phyloP scores from a whole-genome alignment of 805 yeast genomes.

The Candida krabiensis region DNA sequence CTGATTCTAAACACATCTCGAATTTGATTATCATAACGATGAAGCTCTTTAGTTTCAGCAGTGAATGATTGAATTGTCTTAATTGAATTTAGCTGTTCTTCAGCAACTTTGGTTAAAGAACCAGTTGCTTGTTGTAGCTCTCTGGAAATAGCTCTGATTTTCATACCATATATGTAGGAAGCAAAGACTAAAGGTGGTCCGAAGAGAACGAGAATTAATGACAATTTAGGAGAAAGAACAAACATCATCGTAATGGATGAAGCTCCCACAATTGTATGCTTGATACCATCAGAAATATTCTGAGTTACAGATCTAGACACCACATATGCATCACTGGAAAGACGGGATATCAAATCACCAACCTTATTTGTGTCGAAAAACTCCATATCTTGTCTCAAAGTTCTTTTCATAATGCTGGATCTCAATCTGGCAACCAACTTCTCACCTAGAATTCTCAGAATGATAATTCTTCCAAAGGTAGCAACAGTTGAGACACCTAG shows the following conservation, averaged over 20 bases:
- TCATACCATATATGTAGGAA: slow-evolving; percentile 80
- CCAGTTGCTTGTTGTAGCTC: slow-evolving; percentile 85
- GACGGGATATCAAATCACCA: slow-evolving; percentile 87
- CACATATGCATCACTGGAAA: slow-evolving; percentile 86
- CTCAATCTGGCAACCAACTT: slow-evolving; percentile 82
- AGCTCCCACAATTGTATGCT: slow-evolving; percentile 76
- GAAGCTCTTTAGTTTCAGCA: slow-evolving; percentile 78
- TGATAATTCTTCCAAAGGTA: slow-evolving; percentile 74
- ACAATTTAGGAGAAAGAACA: slow-evolving; percentile 74
- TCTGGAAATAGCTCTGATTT: slow-evolving; percentile 73
- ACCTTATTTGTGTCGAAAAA: slow-evolving; percentile 88
- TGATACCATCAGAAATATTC: slow-evolving; percentile 86
- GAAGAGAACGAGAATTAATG: slow-evolving; percentile 72
- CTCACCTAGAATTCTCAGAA: slow-evolving; percentile 81
- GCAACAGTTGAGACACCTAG: slow-evolving; percentile 75
- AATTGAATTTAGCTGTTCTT: slow-evolving; percentile 84
- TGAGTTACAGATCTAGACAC: slow-evolving; percentile 85
- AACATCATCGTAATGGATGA: slow-evolving; percentile 93
- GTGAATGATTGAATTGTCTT: slow-evolving; percentile 89
- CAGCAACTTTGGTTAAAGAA: slow-evolving; percentile 83
- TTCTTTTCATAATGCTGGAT: slow-evolving; percentile 71
- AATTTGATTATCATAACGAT: slow-evolving; percentile 71
- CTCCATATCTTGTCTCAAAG: slow-evolving; percentile 83
- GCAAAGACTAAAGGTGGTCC: slow-evolving; percentile 84
- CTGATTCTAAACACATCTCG: slow-evolving; percentile 68